Evolutionary conservation across 2,329 filamentous ascomycete species (phyloP), one percentile per base, ranked within the genome.

Genomic region (Elsinoe necatrix): DNA sequence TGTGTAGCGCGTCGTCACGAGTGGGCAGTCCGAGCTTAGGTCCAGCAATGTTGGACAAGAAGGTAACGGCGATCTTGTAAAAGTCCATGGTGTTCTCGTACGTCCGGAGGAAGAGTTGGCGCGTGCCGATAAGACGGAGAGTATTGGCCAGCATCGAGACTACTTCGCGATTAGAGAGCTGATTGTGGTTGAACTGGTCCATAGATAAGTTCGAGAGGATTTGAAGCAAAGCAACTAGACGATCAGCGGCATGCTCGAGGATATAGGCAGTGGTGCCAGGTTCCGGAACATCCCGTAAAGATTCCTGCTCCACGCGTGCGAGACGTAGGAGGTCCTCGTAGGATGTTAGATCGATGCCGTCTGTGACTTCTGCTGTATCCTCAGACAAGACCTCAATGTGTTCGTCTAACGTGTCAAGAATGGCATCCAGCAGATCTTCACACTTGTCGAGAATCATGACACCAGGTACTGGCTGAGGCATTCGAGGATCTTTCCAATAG

Each of bases 181-280:
- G 73, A 3, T 71, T 70, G 63, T 93, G 89, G 63, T 96, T 97
- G 56, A 82, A 82, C 72, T 80, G 86, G 68, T 80, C 80, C 69
- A 95, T 96, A 0, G 93, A 97, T 14, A 96, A 79, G 64, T 98
- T 98, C 58, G 93, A 86, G 47, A 98, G 73, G 57, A 96, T 91
- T 0, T 89, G 95, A 1, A 90, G 95, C 61, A 97, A 86, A 66
- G 90, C 95, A 57, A 97, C 84, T 48, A 98, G 72, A 58, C 86
- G 83, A 64, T 96, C 91, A 3, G 91, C 90, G 1, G 91, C 87
- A 51, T 87, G 83, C 65, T 95, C 89, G 1, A 96, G 79, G 54
- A 92, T 83, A 68, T 95, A 92, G 27, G 85, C 86, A 12, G 79
- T 73, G 2, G 85, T 87, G 1, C 89, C 92, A 67, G 93, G 86